Base-by-base conservation (phyloP, 345 rosid genomes). In the Ceriops tagal region DNA sequence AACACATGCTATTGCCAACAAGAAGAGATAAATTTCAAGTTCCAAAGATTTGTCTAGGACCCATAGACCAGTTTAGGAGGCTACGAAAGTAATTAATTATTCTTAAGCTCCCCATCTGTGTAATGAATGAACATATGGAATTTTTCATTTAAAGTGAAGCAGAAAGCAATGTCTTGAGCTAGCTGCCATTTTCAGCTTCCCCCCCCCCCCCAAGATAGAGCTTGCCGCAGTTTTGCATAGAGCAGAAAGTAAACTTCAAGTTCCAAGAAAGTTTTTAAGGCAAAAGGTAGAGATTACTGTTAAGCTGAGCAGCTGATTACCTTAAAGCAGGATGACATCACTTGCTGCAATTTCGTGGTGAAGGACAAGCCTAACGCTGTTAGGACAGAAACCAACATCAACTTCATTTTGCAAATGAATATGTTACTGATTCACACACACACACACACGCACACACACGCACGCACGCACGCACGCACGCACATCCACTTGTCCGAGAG, bases 291-390 rank as follows among this genome's bases (percentile, higher is more conserved):
- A 46, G 60, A 61, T 49, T 11, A 53, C 13, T 10, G 34, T n/a
- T 3, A 20, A 6, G 58, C 68, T 7, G 49, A 59, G 61, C 65
- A 93, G 95, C 97, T 13, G 49, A 62, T 63, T 67, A 93, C 96
- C 97, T 86, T 75, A 65, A 91, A 74, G 82, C 92, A 86, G 43
- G 89, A 84, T 59, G 73, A 91, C 88, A 70, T 93, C 97, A 19
- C 77, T 82, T 30, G 80, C 75, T 21, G 96, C 91, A 72, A 93
- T 86, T 67, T 93, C 97, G 77, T 93, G 87, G 80, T 91, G 97
- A 31, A 91, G 72, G 30, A 91, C 98, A 72, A 89, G 80, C 82
- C 97, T 82, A 37, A 88, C 71, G 34, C 97, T 93, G 88, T 66
- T 71, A 65, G 68, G 11, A n/a, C 26, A 7, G 6, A 79, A 20